Percentiles rank a stretch among this genome's conserved stretches.
These are phyloP conservation scores for Psilocybe tampanensis DNA, from an alignment of 768 basidiomycete genomes.

Conservation along the genomic window DNA sequence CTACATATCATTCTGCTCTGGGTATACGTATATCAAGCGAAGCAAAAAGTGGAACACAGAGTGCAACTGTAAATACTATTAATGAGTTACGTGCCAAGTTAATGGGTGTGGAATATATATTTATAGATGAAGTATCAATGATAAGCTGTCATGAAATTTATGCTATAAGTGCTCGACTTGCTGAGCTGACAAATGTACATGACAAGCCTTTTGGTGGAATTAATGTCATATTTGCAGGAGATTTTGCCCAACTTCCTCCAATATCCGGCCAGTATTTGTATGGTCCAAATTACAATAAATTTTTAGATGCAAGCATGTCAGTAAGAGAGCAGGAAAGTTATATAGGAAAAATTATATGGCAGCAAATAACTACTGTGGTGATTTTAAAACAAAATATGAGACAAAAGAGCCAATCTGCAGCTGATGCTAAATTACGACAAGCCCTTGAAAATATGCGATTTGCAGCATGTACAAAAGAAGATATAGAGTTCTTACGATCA, in stretches of 20 bases:
- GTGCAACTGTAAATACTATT: conserved; percentile 4
- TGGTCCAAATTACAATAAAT: background rate
- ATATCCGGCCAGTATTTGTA: conserved; percentile 21
- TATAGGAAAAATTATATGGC: conserved; percentile 33
- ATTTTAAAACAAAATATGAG: conserved; percentile 37
- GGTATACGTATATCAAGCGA: background rate
- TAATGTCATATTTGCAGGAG: conserved; percentile 45
- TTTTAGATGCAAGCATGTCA: background rate
- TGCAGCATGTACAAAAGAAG: conserved; percentile 27
- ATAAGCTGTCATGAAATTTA: conserved; percentile 33
- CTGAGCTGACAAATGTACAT: conserved; percentile 17
- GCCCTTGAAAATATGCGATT: conserved; percentile 36
- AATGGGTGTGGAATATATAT: conserved; percentile 38
- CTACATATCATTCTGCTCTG: conserved; percentile 25
- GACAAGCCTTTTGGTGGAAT: conserved; percentile 35
- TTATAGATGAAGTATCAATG: conserved; percentile 50
- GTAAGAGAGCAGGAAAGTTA: conserved; percentile 18
- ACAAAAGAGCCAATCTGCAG: conserved; percentile 18
- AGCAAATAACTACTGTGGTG: conserved; percentile 36
- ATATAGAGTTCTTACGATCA: conserved; percentile 28
- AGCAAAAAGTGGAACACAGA: background rate
- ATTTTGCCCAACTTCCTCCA: conserved; percentile 47
- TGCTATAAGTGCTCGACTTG: conserved; percentile 27
- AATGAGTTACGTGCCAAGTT: conserved; percentile 20
- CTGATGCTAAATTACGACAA: conserved; percentile 27